Evolutionary conservation across 495 filamentous ascomycete genomes (phyloP).

Genomic region (Aspergillus asperescens): DNA sequence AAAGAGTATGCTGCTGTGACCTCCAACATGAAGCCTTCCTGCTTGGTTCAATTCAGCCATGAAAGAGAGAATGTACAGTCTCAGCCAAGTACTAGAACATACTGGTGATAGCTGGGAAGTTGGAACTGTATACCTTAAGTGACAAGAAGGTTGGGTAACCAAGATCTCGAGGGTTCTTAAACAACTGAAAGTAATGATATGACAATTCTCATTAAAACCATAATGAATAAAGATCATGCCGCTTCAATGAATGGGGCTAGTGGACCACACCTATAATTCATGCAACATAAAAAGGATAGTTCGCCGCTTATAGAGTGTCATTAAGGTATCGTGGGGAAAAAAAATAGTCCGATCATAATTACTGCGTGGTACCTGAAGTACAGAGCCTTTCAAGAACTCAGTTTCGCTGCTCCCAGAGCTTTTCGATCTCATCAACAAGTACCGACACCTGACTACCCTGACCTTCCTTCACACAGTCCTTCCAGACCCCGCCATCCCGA

Average conservation of each 20-base stretch:
- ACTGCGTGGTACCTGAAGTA: not conserved
- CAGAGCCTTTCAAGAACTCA: not conserved
- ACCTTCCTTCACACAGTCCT: conserved; percentile 55
- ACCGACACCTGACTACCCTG: conserved; percentile 62
- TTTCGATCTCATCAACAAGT: conserved; percentile 66
- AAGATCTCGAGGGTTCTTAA: not conserved
- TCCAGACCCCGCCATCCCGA: conserved; percentile 74
- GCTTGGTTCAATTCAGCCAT: not conserved
- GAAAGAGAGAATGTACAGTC: not conserved
- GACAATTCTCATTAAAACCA: not conserved
- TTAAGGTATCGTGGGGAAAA: not conserved
- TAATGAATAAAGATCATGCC: not conserved
- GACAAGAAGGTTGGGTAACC: no score
- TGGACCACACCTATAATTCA: not conserved
- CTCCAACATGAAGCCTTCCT: not conserved
- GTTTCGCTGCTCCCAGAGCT: conserved; percentile 35
- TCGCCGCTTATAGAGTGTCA: not conserved
- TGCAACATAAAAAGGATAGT: not conserved
- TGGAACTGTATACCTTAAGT: no score
- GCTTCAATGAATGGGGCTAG: no score
- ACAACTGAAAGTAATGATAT: no score
- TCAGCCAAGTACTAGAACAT: not conserved
- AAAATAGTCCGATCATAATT: not conserved
- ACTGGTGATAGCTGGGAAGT: no score
- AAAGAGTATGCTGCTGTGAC: no score